Base-by-base conservation (phyloP, 148 eudicot species). In the Rhododendron ferrugineum region DNA sequence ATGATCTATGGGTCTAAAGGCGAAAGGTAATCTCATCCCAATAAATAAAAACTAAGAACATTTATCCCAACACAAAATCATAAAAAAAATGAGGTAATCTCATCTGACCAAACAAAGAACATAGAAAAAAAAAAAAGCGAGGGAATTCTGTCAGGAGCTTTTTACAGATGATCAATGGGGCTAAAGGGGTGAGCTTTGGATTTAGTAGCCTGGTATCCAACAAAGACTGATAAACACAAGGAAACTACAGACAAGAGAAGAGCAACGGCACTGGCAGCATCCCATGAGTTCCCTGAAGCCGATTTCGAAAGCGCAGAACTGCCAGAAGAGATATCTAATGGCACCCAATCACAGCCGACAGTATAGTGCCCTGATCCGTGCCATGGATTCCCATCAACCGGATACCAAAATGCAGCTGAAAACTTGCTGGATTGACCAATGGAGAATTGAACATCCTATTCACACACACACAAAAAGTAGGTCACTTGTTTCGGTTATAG, bases 341-440 rank as follows among this genome's bases (percentile, higher is more conserved):
- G 90, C 82, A 94, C 91, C 98, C 98, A 95, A 52, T 94, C 96
- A 88, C 97, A 95, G 89, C 94, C 89, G 22, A 93, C 88, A 0
- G 96, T 90, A 60, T 92, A 95, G 87, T 95, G 98, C 36, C 89
- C 92, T 7, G 93, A 89, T 26, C 95, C 93, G 78, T 89, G 92
- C 98, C 98, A 94, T 64, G 97, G 95, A 30, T 91, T 93, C 26
- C 96, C 96, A 64, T 92, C 95, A 32, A 82, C 89, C 22, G 98
- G 98, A 30, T 94, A 95, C 98, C 98, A 95, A 86, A 95, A 94
- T 11, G 98, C 97, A 20, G 89, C 96, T 26, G 98, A 94, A 85
- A 95, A 95, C 70, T 93, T 95, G 92, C 93, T 94, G 22, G 89
- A 62, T 82, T 89, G 92, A 64, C 97, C 97, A 40, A 95, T 93